phyloP scores from a whole-genome alignment of 352 stramenopile species.

The Phytophthora podocarpi region DNA sequence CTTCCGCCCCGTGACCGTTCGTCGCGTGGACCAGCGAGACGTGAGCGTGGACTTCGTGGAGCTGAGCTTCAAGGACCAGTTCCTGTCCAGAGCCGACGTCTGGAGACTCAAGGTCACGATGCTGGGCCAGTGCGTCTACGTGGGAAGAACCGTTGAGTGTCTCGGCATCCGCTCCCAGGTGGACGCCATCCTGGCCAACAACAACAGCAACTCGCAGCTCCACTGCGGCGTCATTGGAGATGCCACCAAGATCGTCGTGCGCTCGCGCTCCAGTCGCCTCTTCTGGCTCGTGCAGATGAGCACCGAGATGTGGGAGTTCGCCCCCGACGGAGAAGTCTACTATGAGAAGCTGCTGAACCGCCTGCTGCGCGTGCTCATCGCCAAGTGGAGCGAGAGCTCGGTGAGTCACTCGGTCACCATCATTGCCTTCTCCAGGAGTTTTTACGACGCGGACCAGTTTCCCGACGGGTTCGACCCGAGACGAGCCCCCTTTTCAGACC shows the following conservation, averaged over 20 bases:
- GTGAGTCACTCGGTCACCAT: conserved; percentile 93
- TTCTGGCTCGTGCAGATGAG: conserved; percentile 99
- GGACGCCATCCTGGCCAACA: conserved; percentile 87
- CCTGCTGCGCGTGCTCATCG: conserved; percentile 75
- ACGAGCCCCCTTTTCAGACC: conserved; percentile 47
- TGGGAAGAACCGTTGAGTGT: conserved; percentile 69
- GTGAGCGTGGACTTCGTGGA: conserved; percentile 87
- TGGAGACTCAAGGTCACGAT: conserved; percentile 89
- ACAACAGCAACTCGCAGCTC: conserved; percentile 65
- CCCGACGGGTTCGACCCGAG: conserved; percentile 57
- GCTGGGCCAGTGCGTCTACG: conserved; percentile 76
- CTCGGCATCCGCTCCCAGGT: conserved; percentile 90
- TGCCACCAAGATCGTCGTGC: conserved; percentile 96
- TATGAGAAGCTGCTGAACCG: conserved; percentile 91
- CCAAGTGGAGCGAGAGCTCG: conserved; percentile 84
- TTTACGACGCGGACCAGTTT: conserved; percentile 81
- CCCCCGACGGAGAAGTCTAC: conserved; percentile 87
- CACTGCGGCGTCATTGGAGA: conserved; percentile 94
- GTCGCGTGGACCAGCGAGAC: conserved; percentile 60
- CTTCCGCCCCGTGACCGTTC: conserved; percentile 59
- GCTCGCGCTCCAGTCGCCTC: conserved; percentile 93
- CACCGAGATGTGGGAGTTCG: conserved; percentile 94
- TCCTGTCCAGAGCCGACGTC: conserved; percentile 89
- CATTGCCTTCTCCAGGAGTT: conserved; percentile 92
- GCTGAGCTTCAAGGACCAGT: conserved; percentile 91